Evolutionary conservation across 2,329 filamentous ascomycete species (phyloP).

Genomic region (Periglandula ipomoeae): DNA sequence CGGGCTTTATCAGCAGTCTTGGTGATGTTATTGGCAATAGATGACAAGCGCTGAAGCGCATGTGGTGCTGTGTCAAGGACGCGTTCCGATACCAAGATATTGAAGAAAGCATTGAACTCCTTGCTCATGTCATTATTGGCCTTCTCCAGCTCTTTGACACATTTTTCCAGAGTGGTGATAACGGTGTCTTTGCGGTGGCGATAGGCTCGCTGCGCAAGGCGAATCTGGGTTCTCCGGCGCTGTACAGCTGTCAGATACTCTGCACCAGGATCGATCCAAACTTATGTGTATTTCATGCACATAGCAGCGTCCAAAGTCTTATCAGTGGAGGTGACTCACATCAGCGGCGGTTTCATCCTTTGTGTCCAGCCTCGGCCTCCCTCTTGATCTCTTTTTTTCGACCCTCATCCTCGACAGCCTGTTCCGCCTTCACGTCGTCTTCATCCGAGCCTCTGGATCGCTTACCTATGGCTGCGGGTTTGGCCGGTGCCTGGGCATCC

Average conservation of each 20-base stretch:
- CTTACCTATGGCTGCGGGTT: not conserved
- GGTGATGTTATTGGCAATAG: slow-evolving; percentile 49
- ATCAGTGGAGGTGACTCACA: slow-evolving; percentile 53
- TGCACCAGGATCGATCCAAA: not conserved
- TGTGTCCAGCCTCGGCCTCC: slow-evolving; percentile 66
- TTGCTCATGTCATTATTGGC: slow-evolving; percentile 67
- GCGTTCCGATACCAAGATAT: slow-evolving; percentile 49
- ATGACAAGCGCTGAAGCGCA: slow-evolving; percentile 47
- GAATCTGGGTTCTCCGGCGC: slow-evolving; percentile 80
- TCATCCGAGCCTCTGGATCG: slow-evolving; percentile 13
- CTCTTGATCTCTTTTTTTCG: slow-evolving; percentile 55
- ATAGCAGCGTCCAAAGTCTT: no score
- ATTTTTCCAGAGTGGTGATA: slow-evolving; percentile 62
- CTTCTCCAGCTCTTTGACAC: slow-evolving; percentile 59
- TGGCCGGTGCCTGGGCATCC: not conserved
- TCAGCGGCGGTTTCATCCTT: slow-evolving; percentile 70
- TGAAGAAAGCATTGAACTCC: slow-evolving; percentile 58
- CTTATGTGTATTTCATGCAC: not conserved
- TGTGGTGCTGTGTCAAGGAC: slow-evolving; percentile 47
- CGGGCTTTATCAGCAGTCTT: slow-evolving; percentile 37
- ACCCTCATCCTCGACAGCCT: slow-evolving; percentile 27
- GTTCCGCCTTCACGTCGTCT: slow-evolving; percentile 5
- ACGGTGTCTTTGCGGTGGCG: slow-evolving; percentile 76
- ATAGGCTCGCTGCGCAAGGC: slow-evolving; percentile 78
- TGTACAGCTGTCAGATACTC: slow-evolving; percentile 20